Base-by-base conservation (phyloP, 2,329 filamentous ascomycete genomes). In the Lasiodiplodia sp. region DNA sequence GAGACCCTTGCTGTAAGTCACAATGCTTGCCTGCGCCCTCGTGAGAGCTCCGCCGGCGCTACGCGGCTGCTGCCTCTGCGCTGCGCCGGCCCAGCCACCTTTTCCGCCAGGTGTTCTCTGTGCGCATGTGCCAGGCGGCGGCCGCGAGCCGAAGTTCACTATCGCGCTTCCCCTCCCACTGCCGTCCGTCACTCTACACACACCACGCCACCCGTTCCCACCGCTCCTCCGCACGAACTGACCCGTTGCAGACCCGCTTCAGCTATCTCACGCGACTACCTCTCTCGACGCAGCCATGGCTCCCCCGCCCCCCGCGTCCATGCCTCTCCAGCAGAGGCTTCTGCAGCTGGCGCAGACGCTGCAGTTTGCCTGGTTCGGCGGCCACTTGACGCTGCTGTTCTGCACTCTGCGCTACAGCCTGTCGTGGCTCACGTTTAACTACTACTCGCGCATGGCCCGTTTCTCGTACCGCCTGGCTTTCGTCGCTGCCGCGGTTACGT, bases 381-480 rank as follows among this genome's bases (percentile, higher is more conserved):
- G 95, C 74, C 96, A 99, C 80, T 84, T 97, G 70, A 91, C 91
- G 49, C 88, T 98, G 71, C 91, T 99, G 73, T 83, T 97, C 74
- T 91, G 89, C 77, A 93, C 95, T 65, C 79, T 92, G 76, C 92
- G 94, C 79, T 99, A 98, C 82, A 83, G 86, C 72, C 81, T 98
- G 71, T 96, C 94, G 60, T 97, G 93, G 85, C 82, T 97, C 69
- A 91, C 91, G 76, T 92, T 98, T 86, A 96, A 97, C 86, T 94
- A 89, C 80, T 91, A 91, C 79, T 90, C 90, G 69, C 83, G 88
- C 78, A 89, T 89, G 85, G 94, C 95, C 58, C 86, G 88, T 73
- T 90, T 96, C 80, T 91, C 91, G 68, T 99, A 99, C 85, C 94
- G 96, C 76, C 88, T 91, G 67, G 92, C 94, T 69, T 99, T 99